phyloP scores from a whole-genome alignment of 129 eudicot species.

The Kitagawia praeruptora region DNA sequence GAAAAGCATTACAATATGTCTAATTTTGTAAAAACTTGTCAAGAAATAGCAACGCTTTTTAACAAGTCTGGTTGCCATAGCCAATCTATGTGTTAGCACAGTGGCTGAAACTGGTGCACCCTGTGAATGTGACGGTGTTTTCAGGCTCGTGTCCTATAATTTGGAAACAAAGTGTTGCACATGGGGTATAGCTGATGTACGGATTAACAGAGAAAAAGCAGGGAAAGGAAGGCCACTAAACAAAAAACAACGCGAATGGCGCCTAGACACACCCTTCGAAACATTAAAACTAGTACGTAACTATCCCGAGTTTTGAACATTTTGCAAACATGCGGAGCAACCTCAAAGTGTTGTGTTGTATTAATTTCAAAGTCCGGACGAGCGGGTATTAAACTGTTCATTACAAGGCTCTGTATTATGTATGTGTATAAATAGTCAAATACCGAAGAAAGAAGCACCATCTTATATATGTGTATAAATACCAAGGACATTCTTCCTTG shows the following conservation, averaged over 20 bases:
- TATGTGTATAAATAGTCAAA: neutral
- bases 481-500: neutral
- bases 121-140: constrained; percentile 60
- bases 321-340: neutral
- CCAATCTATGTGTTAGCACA: constrained; percentile 45
- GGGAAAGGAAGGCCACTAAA: constrained; percentile 92
- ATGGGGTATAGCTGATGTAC: constrained; percentile 92
- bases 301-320: constrained; percentile 40
- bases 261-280: constrained; percentile 57
- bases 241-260: constrained; percentile 86
- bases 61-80: too few species aligned
- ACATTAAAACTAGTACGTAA: constrained; percentile 56
- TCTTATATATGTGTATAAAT: neutral
- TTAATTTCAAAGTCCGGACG: neutral
- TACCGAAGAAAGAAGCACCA: neutral
- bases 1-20: too few species aligned
- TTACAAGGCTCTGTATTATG: neutral
- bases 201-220: constrained; percentile 73
- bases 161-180: constrained; percentile 43
- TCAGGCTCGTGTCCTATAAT: constrained; percentile 68
- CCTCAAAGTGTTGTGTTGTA: neutral
- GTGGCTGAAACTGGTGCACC: constrained; percentile 28
- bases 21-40: too few species aligned
- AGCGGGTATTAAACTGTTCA: neutral
- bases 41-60: too few species aligned